These are phyloP conservation scores for Hymenoscyphus linearis DNA, from an alignment of 2,329 filamentous ascomycete genomes.

Conservation along the genomic window DNA sequence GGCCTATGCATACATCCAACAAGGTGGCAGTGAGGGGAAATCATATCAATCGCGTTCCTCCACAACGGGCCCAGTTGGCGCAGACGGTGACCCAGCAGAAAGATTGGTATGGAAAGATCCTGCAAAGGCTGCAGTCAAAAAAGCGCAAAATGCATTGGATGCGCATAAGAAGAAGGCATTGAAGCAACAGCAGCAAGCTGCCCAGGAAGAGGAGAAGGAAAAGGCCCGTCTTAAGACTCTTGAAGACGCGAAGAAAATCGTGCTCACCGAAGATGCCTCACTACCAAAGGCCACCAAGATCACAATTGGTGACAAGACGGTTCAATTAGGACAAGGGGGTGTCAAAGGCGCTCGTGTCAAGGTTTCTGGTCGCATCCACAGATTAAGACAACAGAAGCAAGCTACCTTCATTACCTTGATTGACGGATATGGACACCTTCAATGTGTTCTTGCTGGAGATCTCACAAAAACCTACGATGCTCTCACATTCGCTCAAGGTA, in stretches of 20 bases:
- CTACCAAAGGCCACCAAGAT: conserved; percentile 72
- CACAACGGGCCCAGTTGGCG: conserved; percentile 52
- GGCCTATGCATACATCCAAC: conserved; percentile 68
- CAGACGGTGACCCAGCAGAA: conserved; percentile 58
- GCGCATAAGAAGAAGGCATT: conserved; percentile 78
- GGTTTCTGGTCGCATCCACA: conserved; percentile 78
- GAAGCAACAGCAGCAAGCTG: conserved; percentile 68
- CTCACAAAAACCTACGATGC: conserved; percentile 74
- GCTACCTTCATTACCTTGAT: conserved; percentile 81
- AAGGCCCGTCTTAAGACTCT: conserved; percentile 63
- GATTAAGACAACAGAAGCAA: conserved; percentile 75
- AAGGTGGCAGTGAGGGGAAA: conserved; percentile 49
- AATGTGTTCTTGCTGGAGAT: conserved; percentile 74
- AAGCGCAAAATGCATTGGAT: conserved; percentile 69
- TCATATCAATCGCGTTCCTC: conserved; percentile 67
- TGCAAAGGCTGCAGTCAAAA: conserved; percentile 81
- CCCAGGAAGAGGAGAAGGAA: conserved; percentile 67
- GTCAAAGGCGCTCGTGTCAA: conserved; percentile 68
- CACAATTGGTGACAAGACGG: conserved; percentile 66
- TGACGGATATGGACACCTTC: conserved; percentile 79
- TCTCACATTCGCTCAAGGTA: conserved; percentile 64
- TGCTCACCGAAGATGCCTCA: conserved; percentile 62
- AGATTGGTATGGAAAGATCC: conserved; percentile 73
- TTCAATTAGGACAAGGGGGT: conserved; percentile 51
- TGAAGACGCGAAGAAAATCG: conserved; percentile 77